These are phyloP conservation scores for Salix purpurea DNA, from an alignment of 345 rosid genomes.

Conservation along the genomic window DNA sequence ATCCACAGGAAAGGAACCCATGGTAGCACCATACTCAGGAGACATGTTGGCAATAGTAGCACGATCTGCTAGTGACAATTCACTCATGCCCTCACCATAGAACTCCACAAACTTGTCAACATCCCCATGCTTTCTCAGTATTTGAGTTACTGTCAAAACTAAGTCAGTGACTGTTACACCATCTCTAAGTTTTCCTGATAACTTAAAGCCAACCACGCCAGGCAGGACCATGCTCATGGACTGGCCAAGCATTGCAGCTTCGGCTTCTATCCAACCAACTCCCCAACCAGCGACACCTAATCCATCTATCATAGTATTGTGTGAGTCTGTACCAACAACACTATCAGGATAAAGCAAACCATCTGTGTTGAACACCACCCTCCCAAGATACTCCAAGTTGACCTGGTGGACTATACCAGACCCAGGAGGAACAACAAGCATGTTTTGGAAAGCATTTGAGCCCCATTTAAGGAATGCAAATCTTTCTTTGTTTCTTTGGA, in stretches of 20 bases:
- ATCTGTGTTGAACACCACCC: too few species aligned
- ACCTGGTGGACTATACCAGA: too few species aligned
- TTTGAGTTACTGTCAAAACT: constrained; percentile 91
- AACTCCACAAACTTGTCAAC: constrained; percentile 95
- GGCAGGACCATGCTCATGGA: constrained; percentile 99
- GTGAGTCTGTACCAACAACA: constrained; percentile 6
- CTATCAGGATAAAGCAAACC: too few species aligned
- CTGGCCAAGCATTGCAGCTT: constrained; percentile 98
- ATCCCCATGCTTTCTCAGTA: constrained; percentile 90
- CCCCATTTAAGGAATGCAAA: too few species aligned
- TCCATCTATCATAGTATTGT: constrained; percentile 96
- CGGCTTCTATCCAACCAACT: constrained; percentile 96
- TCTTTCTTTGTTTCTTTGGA: too few species aligned
- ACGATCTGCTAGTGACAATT: constrained; percentile 86
- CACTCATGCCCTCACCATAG: constrained; percentile 84
- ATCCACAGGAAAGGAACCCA: constrained; percentile 98
- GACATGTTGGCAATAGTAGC: constrained; percentile 98
- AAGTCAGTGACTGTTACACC: constrained; percentile 89
- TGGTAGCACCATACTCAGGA: constrained; percentile 95
- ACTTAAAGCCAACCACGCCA: constrained; percentile 90
- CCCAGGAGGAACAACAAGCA: too few species aligned
- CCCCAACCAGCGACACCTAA: constrained; percentile 99
- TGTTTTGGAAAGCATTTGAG: too few species aligned
- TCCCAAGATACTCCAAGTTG: too few species aligned
- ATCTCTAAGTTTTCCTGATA: too few species aligned